Evolutionary conservation across 2,329 filamentous ascomycete genomes (phyloP).

Genomic region (Bipolaris oryzae): DNA sequence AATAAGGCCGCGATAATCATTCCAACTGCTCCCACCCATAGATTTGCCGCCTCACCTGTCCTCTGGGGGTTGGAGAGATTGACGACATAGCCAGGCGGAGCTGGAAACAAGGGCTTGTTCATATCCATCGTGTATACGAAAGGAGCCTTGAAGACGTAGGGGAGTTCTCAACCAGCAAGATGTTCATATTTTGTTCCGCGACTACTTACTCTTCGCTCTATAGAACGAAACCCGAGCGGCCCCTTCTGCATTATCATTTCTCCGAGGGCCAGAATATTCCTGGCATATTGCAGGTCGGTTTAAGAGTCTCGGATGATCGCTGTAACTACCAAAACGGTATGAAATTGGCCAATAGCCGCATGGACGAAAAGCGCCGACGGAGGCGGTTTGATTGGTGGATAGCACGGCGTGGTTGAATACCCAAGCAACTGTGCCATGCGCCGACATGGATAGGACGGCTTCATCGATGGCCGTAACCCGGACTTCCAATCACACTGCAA

Average conservation of each 20-base stretch:
- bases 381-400: not conserved
- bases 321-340: not conserved
- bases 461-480: not conserved
- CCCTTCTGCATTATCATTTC: not conserved
- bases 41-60: constrained; percentile 18
- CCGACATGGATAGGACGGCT: not conserved
- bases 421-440: not conserved
- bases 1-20: constrained; percentile 30
- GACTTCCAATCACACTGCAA: not conserved
- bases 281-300: not conserved
- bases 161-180: not conserved
- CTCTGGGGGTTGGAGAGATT: constrained; percentile 34
- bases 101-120: constrained; percentile 21
- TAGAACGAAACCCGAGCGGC: not conserved
- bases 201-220: no score
- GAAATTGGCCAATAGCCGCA: not conserved
- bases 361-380: not conserved
- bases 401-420: not conserved
- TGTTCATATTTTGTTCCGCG: not conserved
- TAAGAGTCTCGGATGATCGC: not conserved
- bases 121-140: constrained; percentile 11
- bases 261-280: not conserved
- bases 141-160: not conserved
- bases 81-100: constrained; percentile 36
- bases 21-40: constrained; percentile 29